A percentile compares a stretch with the other conserved stretches of the same genome.
These are phyloP conservation scores for Ustilago sp. DNA, from an alignment of 1,284 basidiomycete species.

Conservation along the genomic window DNA sequence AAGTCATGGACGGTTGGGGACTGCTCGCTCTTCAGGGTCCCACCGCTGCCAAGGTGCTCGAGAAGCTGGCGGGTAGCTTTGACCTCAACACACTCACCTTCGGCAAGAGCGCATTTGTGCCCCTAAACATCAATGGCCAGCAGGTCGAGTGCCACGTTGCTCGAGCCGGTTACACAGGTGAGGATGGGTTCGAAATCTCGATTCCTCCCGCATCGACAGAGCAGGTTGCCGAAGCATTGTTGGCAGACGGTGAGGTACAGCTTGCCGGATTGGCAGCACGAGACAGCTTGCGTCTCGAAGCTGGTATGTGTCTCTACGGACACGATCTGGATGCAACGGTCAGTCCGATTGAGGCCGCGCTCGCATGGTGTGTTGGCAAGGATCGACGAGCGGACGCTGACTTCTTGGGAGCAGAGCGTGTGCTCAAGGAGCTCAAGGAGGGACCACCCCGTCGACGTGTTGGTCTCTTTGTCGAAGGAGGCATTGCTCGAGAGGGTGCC, in stretches of 20 bases:
- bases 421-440: constrained; percentile 83
- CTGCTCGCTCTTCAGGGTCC: constrained; percentile 93
- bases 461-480: constrained; percentile 82
- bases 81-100: constrained; percentile 74
- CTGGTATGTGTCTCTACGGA: constrained; percentile 98
- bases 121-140: constrained; percentile 72
- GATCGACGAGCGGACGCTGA: constrained; percentile 77
- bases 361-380: constrained; percentile 94
- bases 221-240: constrained; percentile 79
- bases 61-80: constrained; percentile 72
- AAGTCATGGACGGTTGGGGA: constrained; percentile 86
- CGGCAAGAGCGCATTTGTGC: constrained; percentile 62
- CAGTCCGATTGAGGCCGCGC: constrained; percentile 84
- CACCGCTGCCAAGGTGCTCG: constrained; percentile 81
- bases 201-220: constrained; percentile 83
- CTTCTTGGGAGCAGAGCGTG: constrained; percentile 87
- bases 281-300: constrained; percentile 92
- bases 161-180: constrained; percentile 97
- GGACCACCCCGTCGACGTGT: constrained; percentile 81
- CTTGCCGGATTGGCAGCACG: constrained; percentile 91
- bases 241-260: constrained; percentile 76
- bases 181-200: constrained; percentile 98
- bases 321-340: constrained; percentile 90
- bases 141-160: constrained; percentile 80
- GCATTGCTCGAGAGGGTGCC: constrained; percentile 89